These are phyloP conservation scores for Pinguiococcus pyrenoidosus DNA, from an alignment of 108 stramenopile genomes.

Conservation along the genomic window DNA sequence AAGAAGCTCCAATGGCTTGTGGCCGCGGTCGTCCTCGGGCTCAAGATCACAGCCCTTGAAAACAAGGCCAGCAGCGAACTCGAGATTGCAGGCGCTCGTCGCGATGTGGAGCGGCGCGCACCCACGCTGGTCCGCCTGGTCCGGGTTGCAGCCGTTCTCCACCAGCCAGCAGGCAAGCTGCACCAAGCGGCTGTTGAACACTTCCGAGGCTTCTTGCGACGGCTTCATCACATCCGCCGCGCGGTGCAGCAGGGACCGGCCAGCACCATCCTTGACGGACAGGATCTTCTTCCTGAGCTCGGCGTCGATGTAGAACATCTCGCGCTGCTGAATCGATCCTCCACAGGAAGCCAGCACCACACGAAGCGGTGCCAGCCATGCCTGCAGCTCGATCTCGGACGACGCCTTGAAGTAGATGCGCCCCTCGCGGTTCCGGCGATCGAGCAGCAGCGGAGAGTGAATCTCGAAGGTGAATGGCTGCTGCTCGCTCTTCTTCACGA, in stretches of 20 bases:
- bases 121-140: slow-evolving; percentile 3
- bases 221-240: background rate
- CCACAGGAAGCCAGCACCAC: slow-evolving; percentile 12
- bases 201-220: background rate
- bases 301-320: slow-evolving; percentile 10
- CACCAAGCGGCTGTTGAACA: slow-evolving; percentile 10
- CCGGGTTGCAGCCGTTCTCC: slow-evolving; percentile 11
- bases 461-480: slow-evolving; percentile 31
- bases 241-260: slow-evolving; percentile 17
- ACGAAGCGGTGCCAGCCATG: slow-evolving; percentile 26
- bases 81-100: too few species aligned
- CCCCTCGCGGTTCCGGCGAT: slow-evolving; percentile 25
- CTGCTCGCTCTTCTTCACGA: slow-evolving; percentile 18
- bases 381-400: slow-evolving; percentile 27
- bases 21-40: too few species aligned
- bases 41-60: too few species aligned
- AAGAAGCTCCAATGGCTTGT: too few species aligned
- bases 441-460: slow-evolving; percentile 31
- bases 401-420: slow-evolving; percentile 30
- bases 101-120: slow-evolving; percentile 6
- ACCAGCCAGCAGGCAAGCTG: slow-evolving; percentile 20
- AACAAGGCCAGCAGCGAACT: too few species aligned
- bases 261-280: slow-evolving; percentile 2
- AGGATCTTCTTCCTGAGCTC: background rate
- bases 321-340: too few species aligned